Evolutionary conservation across 1,284 basidiomycete species (phyloP), one percentile per base, ranked within the genome.

Genomic region (Naganishia sp.): DNA sequence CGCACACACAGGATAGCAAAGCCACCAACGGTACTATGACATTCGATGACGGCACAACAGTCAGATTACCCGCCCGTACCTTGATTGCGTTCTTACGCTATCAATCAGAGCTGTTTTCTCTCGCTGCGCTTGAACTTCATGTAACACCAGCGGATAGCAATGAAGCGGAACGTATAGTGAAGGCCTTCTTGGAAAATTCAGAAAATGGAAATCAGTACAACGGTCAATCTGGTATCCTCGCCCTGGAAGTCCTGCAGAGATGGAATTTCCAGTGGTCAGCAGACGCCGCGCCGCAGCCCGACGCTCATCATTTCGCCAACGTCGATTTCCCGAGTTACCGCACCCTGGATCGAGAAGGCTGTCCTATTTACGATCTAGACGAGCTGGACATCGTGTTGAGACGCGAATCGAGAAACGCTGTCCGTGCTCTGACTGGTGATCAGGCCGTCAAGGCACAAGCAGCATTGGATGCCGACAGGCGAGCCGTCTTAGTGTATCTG

Each of bases 41-140:
- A 35, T 92, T 89, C 73, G 81, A 82, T 15, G 90, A 94, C 71
- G 88, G 90, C 6, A 84, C 72, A 39, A 83, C 86, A 21, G 83
- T 92, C n/a, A 80, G 83, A 41, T 92, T 92, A 1, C 90, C 88
- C 0, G 87, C 90, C 21, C 82, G 87, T 2, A 84, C 86, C 0
- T 80, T 96, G 21, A 85, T 87, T 45, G 85, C 92, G 0, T 94
- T 90, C 83, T 82, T 98, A 28, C 87, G 88, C 45, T 83, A 91
- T 58, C 88, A 92, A 50, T 89, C 92, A 1, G 90, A 88, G 80
- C 85, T 98, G 28, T 85, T 98, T 66, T 89, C 95, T 68, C 85
- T 91, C 28, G 87, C 89, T 7, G 92, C 94, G 0, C 83, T 99
- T 31, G 96, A 99, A 75, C 81, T 97, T 15, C 94, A 95, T 71